Base-by-base conservation (phyloP, 2,329 filamentous ascomycete species). In the Xylaria multiplex region DNA sequence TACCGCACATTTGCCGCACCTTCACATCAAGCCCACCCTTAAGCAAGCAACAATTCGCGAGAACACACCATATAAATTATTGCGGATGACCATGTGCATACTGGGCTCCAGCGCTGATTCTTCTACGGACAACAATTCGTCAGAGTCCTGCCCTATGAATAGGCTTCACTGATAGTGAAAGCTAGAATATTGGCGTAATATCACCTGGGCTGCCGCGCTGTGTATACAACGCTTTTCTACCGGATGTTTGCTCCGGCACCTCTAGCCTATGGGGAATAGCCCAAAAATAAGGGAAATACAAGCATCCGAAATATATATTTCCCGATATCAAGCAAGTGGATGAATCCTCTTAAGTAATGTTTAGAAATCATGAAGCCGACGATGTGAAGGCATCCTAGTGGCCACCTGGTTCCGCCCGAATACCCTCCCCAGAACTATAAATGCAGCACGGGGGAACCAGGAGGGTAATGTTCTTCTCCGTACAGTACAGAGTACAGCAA, bases 351-450 rank as follows among this genome's bases (percentile, higher is more conserved):
- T 19, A 14, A 8, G 30, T 42, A 22, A 55, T 55, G 37, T 6
- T 55, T 43, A 9, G 22, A 19, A 30, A 30, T 11, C 22, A 30
- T 3, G 37, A 22, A 30, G 13, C 14, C 4, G 53, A 54, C 11
- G 2, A 24, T 42, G 19, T 13, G 9, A 42, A 30, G 24, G 13
- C 37, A 55, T 40, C 19, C 13, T 43, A 55, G 14, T 43, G 22
- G 37, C 5, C 22, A 5, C 7, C 30, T 30, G 3, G 9, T 42
- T 30, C 35, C 8, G 35, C 32, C 4, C 3, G 6, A 13, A 1
- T 6, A 9, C 16, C 30, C 35, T 43, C 53, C 8, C 5, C 43
- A 40, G 27, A 27, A 11, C 43, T 62, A 62, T 62, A 62, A 62
- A 35, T 6, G 30, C 22, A 24, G 32, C 22, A 43, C 22, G 37